Evolutionary conservation across 495 filamentous ascomycete genomes (phyloP).

Genomic region (Neurospora africana): DNA sequence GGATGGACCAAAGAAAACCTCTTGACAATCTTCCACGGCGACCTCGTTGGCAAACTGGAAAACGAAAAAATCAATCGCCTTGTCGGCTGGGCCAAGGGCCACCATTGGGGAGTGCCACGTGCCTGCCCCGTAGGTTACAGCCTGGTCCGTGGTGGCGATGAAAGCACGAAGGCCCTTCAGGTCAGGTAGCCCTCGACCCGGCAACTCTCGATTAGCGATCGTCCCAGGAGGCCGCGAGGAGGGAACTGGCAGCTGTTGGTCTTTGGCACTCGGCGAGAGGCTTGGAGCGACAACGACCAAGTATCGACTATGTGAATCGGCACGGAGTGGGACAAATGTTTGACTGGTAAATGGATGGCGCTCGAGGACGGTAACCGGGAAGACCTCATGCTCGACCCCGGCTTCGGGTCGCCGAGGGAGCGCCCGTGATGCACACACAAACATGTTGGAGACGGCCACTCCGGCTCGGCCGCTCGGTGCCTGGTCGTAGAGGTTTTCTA

Average conservation of each 20-base stretch:
- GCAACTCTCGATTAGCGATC: constrained; percentile 13
- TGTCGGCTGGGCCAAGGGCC: constrained; percentile 55
- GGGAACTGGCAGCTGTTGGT: constrained; percentile 15
- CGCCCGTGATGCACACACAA: constrained; percentile 66
- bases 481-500: constrained; percentile 54
- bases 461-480: constrained; percentile 54
- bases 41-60: constrained; percentile 83
- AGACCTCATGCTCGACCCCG: constrained; percentile 24
- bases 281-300: constrained; percentile 91
- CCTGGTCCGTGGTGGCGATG: constrained; percentile 66
- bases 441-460: constrained; percentile 69
- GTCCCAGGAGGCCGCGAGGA: neutral
- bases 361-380: constrained; percentile 70
- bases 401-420: constrained; percentile 4
- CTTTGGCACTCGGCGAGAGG: constrained; percentile 27
- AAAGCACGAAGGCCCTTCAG: constrained; percentile 62
- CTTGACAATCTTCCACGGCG: constrained; percentile 79
- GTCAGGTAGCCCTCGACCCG: constrained; percentile 63
- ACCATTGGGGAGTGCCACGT: constrained; percentile 99
- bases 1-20: constrained; percentile 46
- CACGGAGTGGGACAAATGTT: constrained; percentile 74
- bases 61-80: constrained; percentile 70
- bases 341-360: constrained; percentile 91
- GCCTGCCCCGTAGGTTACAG: constrained; percentile 81
- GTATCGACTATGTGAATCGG: constrained; percentile 43